These are phyloP conservation scores for Leccinum fibrillosum DNA, from an alignment of 768 basidiomycete species.

Conservation along the genomic window DNA sequence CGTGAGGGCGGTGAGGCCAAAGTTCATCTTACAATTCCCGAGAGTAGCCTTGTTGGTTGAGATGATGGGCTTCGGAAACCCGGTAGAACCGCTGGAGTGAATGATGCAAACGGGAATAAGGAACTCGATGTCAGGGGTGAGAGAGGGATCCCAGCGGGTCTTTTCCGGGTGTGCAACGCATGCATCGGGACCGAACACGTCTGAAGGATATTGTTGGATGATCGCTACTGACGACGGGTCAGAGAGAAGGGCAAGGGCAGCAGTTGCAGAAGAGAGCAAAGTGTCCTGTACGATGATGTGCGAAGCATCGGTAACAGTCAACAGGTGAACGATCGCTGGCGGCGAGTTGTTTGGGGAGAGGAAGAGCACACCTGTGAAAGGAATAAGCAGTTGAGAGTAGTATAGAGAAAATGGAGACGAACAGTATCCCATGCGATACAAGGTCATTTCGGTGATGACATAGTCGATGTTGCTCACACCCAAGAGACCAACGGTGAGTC, in stretches of 20 bases:
- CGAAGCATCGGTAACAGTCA: constrained; percentile 24
- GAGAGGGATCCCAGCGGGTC: constrained; percentile 16
- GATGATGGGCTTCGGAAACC: constrained; percentile 45
- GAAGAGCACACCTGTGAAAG: constrained; percentile 28
- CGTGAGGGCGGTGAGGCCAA: constrained; percentile 18
- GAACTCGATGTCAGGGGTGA: constrained; percentile 21
- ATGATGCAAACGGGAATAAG: constrained; percentile 21
- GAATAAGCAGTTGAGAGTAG: neutral
- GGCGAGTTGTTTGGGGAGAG: constrained; percentile 46
- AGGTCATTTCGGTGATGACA: constrained; percentile 22
- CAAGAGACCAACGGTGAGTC: constrained; percentile 24
- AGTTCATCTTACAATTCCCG: constrained; percentile 34
- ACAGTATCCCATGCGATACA: constrained; percentile 34
- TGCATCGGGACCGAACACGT: constrained; percentile 15
- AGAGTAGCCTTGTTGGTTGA: constrained; percentile 36
- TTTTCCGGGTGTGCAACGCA: constrained; percentile 20
- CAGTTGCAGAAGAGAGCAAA: constrained; percentile 11
- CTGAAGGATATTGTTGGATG: constrained; percentile 21
- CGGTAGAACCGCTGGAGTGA: constrained; percentile 38
- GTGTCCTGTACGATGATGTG: constrained; percentile 23
- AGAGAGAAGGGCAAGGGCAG: constrained; percentile 13
- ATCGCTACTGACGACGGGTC: constrained; percentile 22
- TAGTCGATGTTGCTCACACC: constrained; percentile 28
- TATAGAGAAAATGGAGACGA: neutral
- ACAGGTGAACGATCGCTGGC: constrained; percentile 43